Conservation (phyloP, 108 stramenopile genomes). For the Chaetoceros tenuissimus region DNA sequence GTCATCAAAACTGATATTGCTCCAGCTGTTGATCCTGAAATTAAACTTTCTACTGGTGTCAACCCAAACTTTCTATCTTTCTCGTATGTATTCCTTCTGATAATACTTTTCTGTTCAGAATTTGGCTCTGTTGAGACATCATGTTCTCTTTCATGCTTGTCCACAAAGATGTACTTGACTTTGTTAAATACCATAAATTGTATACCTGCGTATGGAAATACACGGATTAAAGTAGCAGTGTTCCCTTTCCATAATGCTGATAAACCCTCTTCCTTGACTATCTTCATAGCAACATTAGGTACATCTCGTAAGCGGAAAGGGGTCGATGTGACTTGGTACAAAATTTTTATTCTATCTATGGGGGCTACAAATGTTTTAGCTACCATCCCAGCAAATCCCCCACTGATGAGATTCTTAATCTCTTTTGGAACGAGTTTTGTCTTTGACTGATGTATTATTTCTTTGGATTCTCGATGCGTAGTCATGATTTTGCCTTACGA, state of each 20-base stretch:
- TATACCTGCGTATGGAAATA: constrained; percentile 94
- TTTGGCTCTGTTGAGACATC: not conserved
- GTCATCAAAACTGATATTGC: constrained; percentile 73
- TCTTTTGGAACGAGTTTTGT: constrained; percentile 45
- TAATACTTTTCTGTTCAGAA: not conserved
- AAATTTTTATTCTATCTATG: constrained; percentile 83
- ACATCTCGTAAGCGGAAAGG: constrained; percentile 59
- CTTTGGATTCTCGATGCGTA: too few relatives aligned
- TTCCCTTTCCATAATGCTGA: constrained; percentile 93
- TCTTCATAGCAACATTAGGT: constrained; percentile 48
- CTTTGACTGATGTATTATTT: not conserved
- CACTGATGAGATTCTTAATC: constrained; percentile 61
- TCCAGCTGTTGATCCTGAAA: constrained; percentile 87
- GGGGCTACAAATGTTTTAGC: constrained; percentile 88
- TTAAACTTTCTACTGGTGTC: constrained; percentile 74
- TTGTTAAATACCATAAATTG: constrained; percentile 96
- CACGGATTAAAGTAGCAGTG: constrained; percentile 90
- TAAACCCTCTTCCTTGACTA: constrained; percentile 72
- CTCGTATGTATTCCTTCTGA: not conserved
- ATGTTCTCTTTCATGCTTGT: constrained; percentile 18
- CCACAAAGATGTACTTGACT: constrained; percentile 57
- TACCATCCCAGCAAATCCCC: constrained; percentile 79
- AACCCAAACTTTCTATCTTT: constrained; percentile 33
- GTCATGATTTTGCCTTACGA: too few relatives aligned
- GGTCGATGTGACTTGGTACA: constrained; percentile 75